Conservation (phyloP, 306 rosid genomes). For the Prunus dulcis region DNA sequence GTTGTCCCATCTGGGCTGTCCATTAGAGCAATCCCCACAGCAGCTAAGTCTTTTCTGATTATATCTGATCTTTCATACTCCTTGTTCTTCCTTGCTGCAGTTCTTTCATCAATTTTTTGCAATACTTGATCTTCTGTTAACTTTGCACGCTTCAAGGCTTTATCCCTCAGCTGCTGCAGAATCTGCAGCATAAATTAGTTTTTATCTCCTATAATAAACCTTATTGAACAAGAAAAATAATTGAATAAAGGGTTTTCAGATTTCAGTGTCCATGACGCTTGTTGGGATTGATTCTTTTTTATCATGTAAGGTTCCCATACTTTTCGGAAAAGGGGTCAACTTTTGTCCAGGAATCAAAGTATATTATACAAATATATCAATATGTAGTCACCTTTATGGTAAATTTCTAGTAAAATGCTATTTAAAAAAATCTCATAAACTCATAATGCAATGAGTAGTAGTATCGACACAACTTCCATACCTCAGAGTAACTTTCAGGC, state of each 20-base stretch:
- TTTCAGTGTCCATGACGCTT: neutral
- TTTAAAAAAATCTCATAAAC: neutral
- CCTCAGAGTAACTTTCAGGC: constrained; percentile 76
- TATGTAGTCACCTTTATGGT: neutral
- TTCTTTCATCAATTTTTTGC: constrained; percentile 69
- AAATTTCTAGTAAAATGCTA: neutral
- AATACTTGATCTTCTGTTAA: constrained; percentile 65
- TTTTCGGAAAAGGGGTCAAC: neutral
- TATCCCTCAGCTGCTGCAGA: constrained; percentile 70
- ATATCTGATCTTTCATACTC: constrained; percentile 82
- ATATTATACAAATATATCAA: neutral
- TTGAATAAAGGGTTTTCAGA: neutral
- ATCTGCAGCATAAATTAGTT: constrained; percentile 41
- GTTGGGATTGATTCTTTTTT: neutral
- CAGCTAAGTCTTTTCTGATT: constrained; percentile 70
- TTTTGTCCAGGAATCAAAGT: neutral
- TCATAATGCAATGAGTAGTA: constrained; percentile 17
- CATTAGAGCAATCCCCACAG: constrained; percentile 79
- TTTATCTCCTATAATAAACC: neutral
- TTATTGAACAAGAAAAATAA: neutral
- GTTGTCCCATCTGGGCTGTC: constrained; percentile 84
- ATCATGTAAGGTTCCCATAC: neutral
- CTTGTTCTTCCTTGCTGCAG: constrained; percentile 63
- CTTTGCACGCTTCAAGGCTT: constrained; percentile 78
- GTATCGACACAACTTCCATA: constrained; percentile 28